Conservation (phyloP, 164 flowering plant genomes). For the Umbilicus rupestris region DNA sequence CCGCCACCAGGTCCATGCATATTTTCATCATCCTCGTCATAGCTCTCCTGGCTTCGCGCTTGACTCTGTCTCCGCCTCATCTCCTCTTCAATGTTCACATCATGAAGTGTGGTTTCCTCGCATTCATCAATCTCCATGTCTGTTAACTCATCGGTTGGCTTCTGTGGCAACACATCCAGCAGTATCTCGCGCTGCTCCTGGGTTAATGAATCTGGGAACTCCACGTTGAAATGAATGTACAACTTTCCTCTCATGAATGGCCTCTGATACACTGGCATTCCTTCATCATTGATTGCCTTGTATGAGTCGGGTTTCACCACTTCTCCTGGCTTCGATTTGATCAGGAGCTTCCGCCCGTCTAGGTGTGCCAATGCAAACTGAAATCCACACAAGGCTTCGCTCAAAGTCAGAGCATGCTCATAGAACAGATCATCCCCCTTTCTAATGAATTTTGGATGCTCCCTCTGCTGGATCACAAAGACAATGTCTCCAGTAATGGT, state of each 20-base stretch:
- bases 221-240: conserved; percentile 47
- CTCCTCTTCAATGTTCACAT: conserved; percentile 88
- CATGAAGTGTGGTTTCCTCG: conserved; percentile 82
- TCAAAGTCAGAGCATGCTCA: conserved; percentile 37
- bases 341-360: conserved; percentile 45
- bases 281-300: conserved; percentile 65
- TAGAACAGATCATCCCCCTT: conserved; percentile 37
- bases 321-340: conserved; percentile 49
- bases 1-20: conserved; percentile 33
- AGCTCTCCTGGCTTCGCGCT: conserved; percentile 48
- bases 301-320: conserved; percentile 41
- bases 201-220: conserved; percentile 46
- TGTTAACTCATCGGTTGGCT: conserved; percentile 21
- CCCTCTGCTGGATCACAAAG: conserved; percentile 41
- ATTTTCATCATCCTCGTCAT: conserved; percentile 62
- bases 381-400: conserved; percentile 52
- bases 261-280: conserved; percentile 54
- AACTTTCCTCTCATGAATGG: conserved; percentile 61
- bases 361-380: conserved; percentile 46
- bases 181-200: conserved; percentile 34
- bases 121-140: conserved; percentile 71
- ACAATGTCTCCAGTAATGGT: conserved; percentile 47
- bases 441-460: conserved; percentile 43
- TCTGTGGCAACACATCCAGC: conserved; percentile 32
- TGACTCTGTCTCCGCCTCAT: conserved; percentile 66